Percentiles rank a stretch among this genome's conserved stretches.
phyloP scores from a whole-genome alignment of 345 rosid species.

The Eucalyptus cloeziana region DNA sequence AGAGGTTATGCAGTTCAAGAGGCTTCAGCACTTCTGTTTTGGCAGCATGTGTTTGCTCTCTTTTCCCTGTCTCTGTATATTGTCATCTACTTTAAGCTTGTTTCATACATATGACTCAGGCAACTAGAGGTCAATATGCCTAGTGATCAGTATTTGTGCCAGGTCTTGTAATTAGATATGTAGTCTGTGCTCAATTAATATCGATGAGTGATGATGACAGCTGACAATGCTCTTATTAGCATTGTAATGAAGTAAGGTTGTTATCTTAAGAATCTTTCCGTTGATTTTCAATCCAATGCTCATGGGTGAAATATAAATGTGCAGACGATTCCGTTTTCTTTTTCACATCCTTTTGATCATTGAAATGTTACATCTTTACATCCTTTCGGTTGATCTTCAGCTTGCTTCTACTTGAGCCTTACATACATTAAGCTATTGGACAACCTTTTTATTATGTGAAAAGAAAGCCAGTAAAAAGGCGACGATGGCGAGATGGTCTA shows the following conservation, averaged over 20 bases:
- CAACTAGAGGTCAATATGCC: neutral
- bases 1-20: constrained; percentile 81
- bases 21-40: constrained; percentile 86
- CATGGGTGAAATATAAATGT: neutral
- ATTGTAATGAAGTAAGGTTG: neutral
- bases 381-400: neutral
- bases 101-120: constrained; percentile 8
- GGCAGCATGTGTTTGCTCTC: constrained; percentile 83
- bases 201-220: neutral
- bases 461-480: neutral
- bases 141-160: neutral
- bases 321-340: neutral
- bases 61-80: constrained; percentile 68
- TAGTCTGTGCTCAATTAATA: neutral
- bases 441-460: neutral
- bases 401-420: neutral
- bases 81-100: constrained; percentile 55
- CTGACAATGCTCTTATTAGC: neutral
- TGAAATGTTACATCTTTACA: neutral
- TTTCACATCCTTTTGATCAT: neutral
- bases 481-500: neutral
- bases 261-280: neutral
- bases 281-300: neutral
- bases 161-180: neutral
- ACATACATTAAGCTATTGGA: neutral